Percentiles rank a stretch among this genome's conserved stretches.
phyloP scores from a whole-genome alignment of 495 filamentous ascomycete genomes.

The Penicillium paxilli region DNA sequence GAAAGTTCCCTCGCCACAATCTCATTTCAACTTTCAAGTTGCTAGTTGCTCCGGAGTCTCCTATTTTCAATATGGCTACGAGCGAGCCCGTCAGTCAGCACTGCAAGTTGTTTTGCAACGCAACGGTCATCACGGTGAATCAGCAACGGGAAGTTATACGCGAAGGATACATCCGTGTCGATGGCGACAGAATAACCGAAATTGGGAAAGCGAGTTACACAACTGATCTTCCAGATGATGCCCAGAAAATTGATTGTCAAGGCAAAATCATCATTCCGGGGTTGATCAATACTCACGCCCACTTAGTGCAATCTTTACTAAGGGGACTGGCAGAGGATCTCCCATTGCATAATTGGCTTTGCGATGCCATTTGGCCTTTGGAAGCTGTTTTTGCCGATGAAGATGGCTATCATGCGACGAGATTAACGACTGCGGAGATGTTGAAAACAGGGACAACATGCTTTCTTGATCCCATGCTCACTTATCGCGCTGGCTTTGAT shows the following conservation, averaged over 20 bases:
- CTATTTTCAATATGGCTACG: slow-evolving; percentile 3
- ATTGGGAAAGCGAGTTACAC: slow-evolving; percentile 33
- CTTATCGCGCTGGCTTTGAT: slow-evolving; percentile 40
- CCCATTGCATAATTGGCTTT: slow-evolving; percentile 40
- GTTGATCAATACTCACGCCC: slow-evolving; percentile 44
- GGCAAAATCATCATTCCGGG: slow-evolving; percentile 44
- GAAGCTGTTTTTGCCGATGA: slow-evolving; percentile 35
- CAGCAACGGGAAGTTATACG: slow-evolving; percentile 34
- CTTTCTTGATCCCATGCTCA: slow-evolving; percentile 48
- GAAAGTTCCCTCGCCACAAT: not conserved
- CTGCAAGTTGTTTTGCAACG: slow-evolving; percentile 14
- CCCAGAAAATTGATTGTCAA: slow-evolving; percentile 23
- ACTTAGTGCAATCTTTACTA: slow-evolving; percentile 43
- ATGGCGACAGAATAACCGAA: slow-evolving; percentile 31
- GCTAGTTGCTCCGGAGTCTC: not conserved
- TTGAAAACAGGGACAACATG: slow-evolving; percentile 46
- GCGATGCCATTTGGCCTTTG: slow-evolving; percentile 44
- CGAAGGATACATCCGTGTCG: slow-evolving; percentile 38
- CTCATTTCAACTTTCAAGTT: no score
- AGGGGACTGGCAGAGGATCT: slow-evolving; percentile 45
- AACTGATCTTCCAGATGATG: not conserved
- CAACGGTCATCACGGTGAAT: slow-evolving; percentile 47
- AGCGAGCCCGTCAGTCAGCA: not conserved
- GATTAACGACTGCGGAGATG: slow-evolving; percentile 46
- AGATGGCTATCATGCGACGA: slow-evolving; percentile 41